These are phyloP conservation scores for Bipolaris cookei DNA, from an alignment of 2,329 filamentous ascomycete genomes.

Conservation along the genomic window DNA sequence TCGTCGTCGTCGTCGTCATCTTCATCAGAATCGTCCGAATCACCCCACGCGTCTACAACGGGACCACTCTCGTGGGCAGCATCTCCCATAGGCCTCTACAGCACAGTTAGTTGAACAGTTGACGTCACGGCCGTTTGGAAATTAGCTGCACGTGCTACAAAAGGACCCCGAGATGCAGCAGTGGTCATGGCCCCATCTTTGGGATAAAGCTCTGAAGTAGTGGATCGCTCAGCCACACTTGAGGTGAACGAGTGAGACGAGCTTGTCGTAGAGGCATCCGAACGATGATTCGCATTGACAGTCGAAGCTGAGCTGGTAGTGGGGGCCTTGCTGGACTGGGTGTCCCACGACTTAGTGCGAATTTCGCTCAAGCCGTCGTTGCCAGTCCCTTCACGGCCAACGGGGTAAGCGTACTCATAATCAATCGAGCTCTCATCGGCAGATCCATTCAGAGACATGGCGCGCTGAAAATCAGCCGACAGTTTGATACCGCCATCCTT, in stretches of 20 bases:
- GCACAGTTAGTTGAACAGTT: conserved; percentile 2
- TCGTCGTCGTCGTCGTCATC: conserved; percentile 54
- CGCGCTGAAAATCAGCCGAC: conserved; percentile 21
- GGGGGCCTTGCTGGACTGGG: conserved; percentile 15
- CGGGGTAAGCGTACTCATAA: conserved; percentile 21
- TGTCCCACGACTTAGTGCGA: conserved; percentile 35
- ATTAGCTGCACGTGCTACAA: conserved; percentile 25
- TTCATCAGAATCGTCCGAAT: conserved; percentile 36
- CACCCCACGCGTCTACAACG: conserved; percentile 9
- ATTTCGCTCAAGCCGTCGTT: conserved; percentile 22
- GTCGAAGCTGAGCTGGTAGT: conserved; percentile 28
- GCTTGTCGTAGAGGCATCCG: conserved; percentile 17
- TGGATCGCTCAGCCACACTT: conserved; percentile 34
- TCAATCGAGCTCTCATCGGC: conserved; percentile 28
- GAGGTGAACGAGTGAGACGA: conserved; percentile 32
- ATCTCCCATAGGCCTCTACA: conserved; percentile 21
- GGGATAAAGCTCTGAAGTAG: conserved; percentile 14
- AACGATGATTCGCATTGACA: conserved; percentile 25
- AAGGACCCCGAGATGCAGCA: conserved; percentile 22
- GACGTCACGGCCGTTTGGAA: no score
- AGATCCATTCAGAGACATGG: conserved; percentile 20
- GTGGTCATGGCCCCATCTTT: conserved; percentile 40
- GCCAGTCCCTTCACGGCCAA: conserved; percentile 6
- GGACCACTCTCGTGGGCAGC: conserved; percentile 2
- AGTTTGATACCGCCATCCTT: conserved; percentile 26